phyloP scores from a whole-genome alignment of 179 eudicot genomes.

The Beta macrorhiza region DNA sequence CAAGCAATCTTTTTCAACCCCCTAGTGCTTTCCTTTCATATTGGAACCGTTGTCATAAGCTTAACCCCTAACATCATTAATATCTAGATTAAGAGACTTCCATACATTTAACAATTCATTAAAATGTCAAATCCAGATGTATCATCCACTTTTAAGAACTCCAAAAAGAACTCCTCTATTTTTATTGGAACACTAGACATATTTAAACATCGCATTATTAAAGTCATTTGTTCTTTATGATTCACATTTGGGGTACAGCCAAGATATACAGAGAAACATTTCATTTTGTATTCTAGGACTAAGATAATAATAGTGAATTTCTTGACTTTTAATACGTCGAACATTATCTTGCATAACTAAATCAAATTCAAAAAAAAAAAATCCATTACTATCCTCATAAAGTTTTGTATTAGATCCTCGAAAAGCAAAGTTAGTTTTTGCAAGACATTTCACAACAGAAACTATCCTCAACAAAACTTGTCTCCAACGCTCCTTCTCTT shows the following conservation, averaged over 20 bases:
- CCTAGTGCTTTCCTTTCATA: neutral
- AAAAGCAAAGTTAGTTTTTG: neutral
- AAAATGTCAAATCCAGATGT: neutral
- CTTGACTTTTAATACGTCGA: neutral
- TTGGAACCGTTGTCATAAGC: neutral
- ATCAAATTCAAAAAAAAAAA: neutral
- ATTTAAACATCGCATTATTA: constrained; percentile 23
- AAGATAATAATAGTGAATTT: neutral
- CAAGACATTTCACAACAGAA: neutral
- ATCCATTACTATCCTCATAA: neutral
- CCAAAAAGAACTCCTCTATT: neutral
- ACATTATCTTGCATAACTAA: neutral
- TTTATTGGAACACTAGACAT: neutral
- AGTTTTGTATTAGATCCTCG: neutral
- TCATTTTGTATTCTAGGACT: neutral
- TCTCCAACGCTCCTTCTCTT: no score
- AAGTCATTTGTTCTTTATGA: constrained; percentile 32
- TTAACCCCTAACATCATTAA: neutral
- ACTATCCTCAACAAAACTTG: no score
- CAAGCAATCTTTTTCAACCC: neutral
- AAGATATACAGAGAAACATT: constrained; percentile 33
- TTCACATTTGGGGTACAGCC: constrained; percentile 25
- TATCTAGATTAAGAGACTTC: neutral
- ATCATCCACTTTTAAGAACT: neutral
- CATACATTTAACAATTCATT: neutral